A percentile compares a stretch with the other conserved stretches of the same genome.
Conservation (phyloP, 192 early-diverging fungal genomes). For the Geosiphon pyriformis region DNA sequence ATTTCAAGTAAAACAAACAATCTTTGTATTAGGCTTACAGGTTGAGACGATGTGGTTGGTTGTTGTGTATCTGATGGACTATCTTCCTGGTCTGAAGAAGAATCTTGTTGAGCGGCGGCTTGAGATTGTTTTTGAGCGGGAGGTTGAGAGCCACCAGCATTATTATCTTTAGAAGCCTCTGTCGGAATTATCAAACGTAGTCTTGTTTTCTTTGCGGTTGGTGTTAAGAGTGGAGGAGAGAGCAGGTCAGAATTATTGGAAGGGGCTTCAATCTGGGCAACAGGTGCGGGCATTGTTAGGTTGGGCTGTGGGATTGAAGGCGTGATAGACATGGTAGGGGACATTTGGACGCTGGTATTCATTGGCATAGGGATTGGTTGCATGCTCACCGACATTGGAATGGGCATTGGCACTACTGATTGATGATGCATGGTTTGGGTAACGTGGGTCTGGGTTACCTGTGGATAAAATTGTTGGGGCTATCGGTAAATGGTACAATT, state of each 20-base stretch:
- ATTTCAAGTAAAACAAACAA: background rate
- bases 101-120: background rate
- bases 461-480: conserved; percentile 20
- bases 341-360: background rate
- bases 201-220: conserved; percentile 28
- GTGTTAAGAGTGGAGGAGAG: conserved; percentile 20
- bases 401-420: conserved; percentile 9
- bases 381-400: conserved; percentile 15
- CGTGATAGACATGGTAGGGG: background rate
- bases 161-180: background rate
- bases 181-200: conserved; percentile 25
- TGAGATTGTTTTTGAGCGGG: conserved; percentile 3
- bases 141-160: background rate
- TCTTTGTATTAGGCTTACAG: conserved; percentile 3
- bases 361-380: background rate
- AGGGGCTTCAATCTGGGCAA: background rate
- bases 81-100: background rate
- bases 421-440: conserved; percentile 10
- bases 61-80: conserved; percentile 18
- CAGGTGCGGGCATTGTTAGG: background rate
- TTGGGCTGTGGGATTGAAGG: background rate
- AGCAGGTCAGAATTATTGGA: conserved; percentile 1
- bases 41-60: background rate
- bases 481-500: background rate
- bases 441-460: conserved; percentile 2